Base-by-base conservation (phyloP, 2,329 filamentous ascomycete genomes). In the Colletotrichum gloeosporioides region DNA sequence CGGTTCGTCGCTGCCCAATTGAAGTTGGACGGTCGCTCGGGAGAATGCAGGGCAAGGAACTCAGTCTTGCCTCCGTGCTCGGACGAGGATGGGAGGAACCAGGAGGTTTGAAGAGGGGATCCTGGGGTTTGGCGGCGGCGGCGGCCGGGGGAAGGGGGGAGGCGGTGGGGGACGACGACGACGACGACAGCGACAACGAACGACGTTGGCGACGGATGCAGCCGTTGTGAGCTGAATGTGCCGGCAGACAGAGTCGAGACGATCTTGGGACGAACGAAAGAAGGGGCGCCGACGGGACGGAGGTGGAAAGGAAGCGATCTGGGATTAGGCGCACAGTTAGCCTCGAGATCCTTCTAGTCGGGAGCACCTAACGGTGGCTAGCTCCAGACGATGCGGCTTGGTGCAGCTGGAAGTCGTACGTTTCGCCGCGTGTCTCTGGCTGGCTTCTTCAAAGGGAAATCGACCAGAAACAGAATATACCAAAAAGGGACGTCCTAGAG, bases 291-390 rank as follows among this genome's bases (percentile, higher is more conserved):
- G 10, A 29, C 36, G 13, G 18, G 31, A 18, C 31, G 15, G 25
- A 69, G 73, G 27, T 65, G n/a, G 49, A 59, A n/a, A 63, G 44
- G n/a, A 22, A 61, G 31, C 16, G 59, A 75, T 55, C 64, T 76
- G 44, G 44, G 44, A 22, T 53, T 53, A 59, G 12, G 34, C 34
- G 18, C 29, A n/a, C n/a, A 22, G 63, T 76, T 69, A 76, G 70
- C 74, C 34, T 22, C 27, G 32, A 68, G 34, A 32, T 57, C 27
- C 32, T 63, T 74, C 22, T 34, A 44, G 39, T 72, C 32, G 73
- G 69, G 55, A 62, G 53, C 25, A 64, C 64, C 69, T 64, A 76
- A 76, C 73, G 73, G 73, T 59, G 57, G 70, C 36, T 76, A 73
- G 70, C 34, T 61, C 70, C 44, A 69, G 55, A 39, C 6, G 62